These are phyloP conservation scores for Ramaria rubella DNA, from an alignment of 768 basidiomycete genomes.

Conservation along the genomic window DNA sequence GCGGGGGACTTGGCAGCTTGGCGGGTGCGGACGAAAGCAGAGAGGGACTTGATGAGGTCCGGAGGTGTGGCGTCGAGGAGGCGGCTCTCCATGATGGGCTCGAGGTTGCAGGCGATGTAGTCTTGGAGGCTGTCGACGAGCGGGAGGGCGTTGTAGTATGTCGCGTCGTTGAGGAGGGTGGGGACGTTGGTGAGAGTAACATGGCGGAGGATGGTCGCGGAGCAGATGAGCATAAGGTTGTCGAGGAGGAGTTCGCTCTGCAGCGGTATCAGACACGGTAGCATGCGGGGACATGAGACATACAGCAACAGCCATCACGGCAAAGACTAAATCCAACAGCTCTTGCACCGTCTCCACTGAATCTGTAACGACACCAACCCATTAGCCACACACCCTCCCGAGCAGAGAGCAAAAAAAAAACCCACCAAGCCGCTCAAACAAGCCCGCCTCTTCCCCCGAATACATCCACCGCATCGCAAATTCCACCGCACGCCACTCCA, in stretches of 20 bases:
- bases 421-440: constrained; percentile 70
- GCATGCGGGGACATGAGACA: constrained; percentile 20
- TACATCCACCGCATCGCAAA: constrained; percentile 74
- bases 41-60: constrained; percentile 61
- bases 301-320: constrained; percentile 80
- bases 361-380: constrained; percentile 36
- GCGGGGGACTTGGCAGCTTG: constrained; percentile 66
- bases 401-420: constrained; percentile 12
- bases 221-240: constrained; percentile 77
- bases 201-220: constrained; percentile 59
- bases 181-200: constrained; percentile 71
- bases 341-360: constrained; percentile 62
- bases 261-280: not conserved
- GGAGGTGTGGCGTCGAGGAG: constrained; percentile 52
- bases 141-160: constrained; percentile 62
- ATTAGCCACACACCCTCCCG: not conserved
- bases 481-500: constrained; percentile 66
- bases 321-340: constrained; percentile 79
- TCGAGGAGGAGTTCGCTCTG: constrained; percentile 89
- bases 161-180: constrained; percentile 75
- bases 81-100: constrained; percentile 73
- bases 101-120: constrained; percentile 80
- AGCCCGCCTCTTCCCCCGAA: constrained; percentile 55
- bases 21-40: constrained; percentile 44
- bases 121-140: constrained; percentile 67